phyloP scores from a whole-genome alignment of 768 basidiomycete species.

The Suillus bovinus region DNA sequence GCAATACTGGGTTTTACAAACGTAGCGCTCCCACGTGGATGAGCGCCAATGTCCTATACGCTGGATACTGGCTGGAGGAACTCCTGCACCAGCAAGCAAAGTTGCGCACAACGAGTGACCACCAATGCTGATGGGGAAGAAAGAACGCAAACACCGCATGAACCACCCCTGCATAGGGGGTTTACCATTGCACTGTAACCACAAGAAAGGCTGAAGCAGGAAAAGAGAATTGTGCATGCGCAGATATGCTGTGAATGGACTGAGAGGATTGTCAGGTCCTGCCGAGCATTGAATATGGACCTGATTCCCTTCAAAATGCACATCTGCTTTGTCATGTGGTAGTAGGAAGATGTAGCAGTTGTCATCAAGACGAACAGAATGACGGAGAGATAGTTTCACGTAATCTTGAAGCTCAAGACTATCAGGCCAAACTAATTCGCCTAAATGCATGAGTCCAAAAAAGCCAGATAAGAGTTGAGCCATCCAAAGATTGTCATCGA shows the following conservation, averaged over 20 bases:
- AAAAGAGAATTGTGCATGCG: not conserved
- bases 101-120: too few species aligned
- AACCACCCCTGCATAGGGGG: constrained; percentile 39
- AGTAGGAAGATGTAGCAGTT: constrained; percentile 13
- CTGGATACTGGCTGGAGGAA: too few species aligned
- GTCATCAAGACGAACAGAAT: not conserved
- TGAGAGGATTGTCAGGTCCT: not conserved
- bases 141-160: constrained; percentile 22
- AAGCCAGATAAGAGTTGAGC: constrained; percentile 17
- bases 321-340: constrained; percentile 22
- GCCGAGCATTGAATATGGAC: constrained; percentile 10
- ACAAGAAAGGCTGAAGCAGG: constrained; percentile 33
- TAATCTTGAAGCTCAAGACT: constrained; percentile 6
- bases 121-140: not conserved
- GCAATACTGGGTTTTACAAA: too few species aligned
- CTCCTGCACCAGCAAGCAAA: too few species aligned
- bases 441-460: constrained; percentile 17
- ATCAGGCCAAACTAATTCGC: constrained; percentile 26
- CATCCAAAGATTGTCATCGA: constrained; percentile 27
- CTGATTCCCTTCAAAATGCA: constrained; percentile 19
- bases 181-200: constrained; percentile 29
- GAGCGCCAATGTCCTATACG: too few species aligned
- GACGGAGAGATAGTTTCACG: constrained; percentile 9
- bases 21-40: too few species aligned
- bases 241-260: too few species aligned